These are phyloP conservation scores for Cryptococcus depauperatus DNA, from an alignment of 1,284 basidiomycete genomes.

Conservation along the genomic window DNA sequence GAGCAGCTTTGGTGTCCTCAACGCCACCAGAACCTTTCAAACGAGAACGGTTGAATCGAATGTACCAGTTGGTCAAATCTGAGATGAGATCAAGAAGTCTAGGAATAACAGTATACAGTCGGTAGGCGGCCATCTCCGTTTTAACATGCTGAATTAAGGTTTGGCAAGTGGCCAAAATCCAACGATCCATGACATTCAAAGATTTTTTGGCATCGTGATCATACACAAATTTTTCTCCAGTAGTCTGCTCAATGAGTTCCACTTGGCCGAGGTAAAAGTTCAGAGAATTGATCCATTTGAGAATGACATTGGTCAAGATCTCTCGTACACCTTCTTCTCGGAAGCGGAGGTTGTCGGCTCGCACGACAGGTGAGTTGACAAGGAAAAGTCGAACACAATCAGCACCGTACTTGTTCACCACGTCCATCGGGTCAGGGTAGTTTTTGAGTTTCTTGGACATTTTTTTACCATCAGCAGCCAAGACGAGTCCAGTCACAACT, in stretches of 20 bases:
- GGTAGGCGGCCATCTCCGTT: constrained; percentile 91
- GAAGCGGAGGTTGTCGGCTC: constrained; percentile 96
- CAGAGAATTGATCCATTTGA: constrained; percentile 99
- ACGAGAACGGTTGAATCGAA: constrained; percentile 93
- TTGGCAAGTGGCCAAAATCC: constrained; percentile 96
- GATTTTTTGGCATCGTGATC: constrained; percentile 77
- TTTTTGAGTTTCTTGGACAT: constrained; percentile 99
- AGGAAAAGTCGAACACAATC: constrained; percentile 97
- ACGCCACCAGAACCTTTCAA: constrained; percentile 91
- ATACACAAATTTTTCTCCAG: constrained; percentile 74
- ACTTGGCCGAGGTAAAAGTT: constrained; percentile 99
- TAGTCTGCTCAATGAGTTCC: constrained; percentile 75
- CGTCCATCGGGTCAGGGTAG: constrained; percentile 91
- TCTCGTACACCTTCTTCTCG: constrained; percentile 96
- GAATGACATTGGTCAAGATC: constrained; percentile 85
- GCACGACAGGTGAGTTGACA: constrained; percentile 97
- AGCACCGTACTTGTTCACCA: constrained; percentile 89
- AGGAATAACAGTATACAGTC: constrained; percentile 98
- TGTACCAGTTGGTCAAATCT: constrained; percentile 99
- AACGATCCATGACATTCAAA: constrained; percentile 94
- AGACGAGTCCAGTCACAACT: constrained; percentile 90
- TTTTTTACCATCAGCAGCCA: constrained; percentile 97
- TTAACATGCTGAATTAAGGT: constrained; percentile 86
- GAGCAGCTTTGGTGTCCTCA: constrained; percentile 77
- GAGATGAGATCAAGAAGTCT: constrained; percentile 84